Conservation (phyloP, 139 green algal genomes). For the Ettlia oleoabundans region DNA sequence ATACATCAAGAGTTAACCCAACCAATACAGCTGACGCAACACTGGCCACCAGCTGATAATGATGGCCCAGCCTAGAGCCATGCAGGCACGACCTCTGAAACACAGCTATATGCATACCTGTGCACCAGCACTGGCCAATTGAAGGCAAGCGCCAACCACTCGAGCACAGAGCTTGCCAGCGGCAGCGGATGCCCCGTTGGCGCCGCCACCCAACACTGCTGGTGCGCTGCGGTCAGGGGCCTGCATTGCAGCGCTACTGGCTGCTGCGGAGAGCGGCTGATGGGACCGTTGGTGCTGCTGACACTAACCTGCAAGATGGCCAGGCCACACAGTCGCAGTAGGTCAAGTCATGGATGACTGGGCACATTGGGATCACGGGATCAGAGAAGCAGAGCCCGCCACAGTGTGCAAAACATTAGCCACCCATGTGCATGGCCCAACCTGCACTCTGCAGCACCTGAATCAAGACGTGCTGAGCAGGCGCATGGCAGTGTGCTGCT, state of each 20-base stretch:
- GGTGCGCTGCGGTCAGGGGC: neutral
- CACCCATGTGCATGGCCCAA: no score
- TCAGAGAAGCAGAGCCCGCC: neutral
- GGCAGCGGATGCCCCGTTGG: neutral
- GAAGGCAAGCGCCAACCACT: slow-evolving; percentile 41
- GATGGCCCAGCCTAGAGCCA: no score
- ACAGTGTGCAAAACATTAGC: neutral
- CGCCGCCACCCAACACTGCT: slow-evolving; percentile 20
- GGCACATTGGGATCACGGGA: no score
- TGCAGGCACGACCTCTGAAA: no score
- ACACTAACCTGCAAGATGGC: slow-evolving; percentile 10
- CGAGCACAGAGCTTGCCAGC: slow-evolving; percentile 19
- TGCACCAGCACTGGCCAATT: slow-evolving; percentile 50
- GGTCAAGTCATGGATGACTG: no score
- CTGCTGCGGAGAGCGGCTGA: slow-evolving; percentile 17
- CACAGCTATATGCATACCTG: no score
- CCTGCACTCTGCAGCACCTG: no score
- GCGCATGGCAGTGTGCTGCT: neutral
- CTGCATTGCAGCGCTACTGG: slow-evolving; percentile 22
- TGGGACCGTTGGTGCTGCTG: neutral
- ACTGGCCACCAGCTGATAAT: no score
- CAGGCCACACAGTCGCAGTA: neutral
- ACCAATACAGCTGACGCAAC: no score
- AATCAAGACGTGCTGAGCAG: neutral
- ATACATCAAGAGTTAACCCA: no score